A percentile compares a stretch with the other conserved stretches of the same genome.
These are phyloP conservation scores for Kuraishia borneana DNA, from an alignment of 805 yeast genomes.

Conservation along the genomic window DNA sequence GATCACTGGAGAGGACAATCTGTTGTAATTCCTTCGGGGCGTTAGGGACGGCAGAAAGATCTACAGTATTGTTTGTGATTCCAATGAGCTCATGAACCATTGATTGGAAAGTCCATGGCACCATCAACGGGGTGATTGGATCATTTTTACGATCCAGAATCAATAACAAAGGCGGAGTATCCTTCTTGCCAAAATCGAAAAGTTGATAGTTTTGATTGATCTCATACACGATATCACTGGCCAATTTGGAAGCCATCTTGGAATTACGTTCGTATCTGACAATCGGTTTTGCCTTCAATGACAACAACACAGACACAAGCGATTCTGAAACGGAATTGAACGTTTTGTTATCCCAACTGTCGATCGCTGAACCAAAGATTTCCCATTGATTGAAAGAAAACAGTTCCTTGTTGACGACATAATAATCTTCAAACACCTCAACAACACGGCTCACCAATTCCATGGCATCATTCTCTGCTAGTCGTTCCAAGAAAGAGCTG, in stretches of 20 bases:
- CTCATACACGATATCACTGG: slow-evolving; percentile 51
- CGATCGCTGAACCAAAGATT: slow-evolving; percentile 25
- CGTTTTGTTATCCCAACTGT: slow-evolving; percentile 33
- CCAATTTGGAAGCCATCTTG: slow-evolving; percentile 50
- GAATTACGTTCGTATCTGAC: slow-evolving; percentile 72
- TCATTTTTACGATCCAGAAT: slow-evolving; percentile 80
- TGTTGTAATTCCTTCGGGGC: slow-evolving; percentile 48
- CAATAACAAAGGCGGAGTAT: slow-evolving; percentile 62
- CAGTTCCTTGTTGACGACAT: slow-evolving; percentile 60
- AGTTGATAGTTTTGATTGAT: slow-evolving; percentile 46
- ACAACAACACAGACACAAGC: slow-evolving; percentile 47
- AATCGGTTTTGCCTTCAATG: slow-evolving; percentile 68
- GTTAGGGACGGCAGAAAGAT: slow-evolving; percentile 43
- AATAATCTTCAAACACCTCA: slow-evolving; percentile 80
- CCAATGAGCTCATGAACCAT: slow-evolving; percentile 93
- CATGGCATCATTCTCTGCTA: slow-evolving; percentile 85
- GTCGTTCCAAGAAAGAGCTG: slow-evolving; percentile 69
- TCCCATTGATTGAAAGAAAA: slow-evolving; percentile 18
- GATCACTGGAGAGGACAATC: slow-evolving; percentile 54
- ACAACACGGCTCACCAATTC: slow-evolving; percentile 69
- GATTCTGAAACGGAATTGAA: slow-evolving; percentile 29
- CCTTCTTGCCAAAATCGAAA: slow-evolving; percentile 50
- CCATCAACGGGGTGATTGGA: slow-evolving; percentile 84
- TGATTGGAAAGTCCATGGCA: slow-evolving; percentile 97
- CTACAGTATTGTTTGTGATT: slow-evolving; percentile 71